These are phyloP conservation scores for Ascochyta rabiei DNA, from an alignment of 2,329 filamentous ascomycete species.

Conservation along the genomic window DNA sequence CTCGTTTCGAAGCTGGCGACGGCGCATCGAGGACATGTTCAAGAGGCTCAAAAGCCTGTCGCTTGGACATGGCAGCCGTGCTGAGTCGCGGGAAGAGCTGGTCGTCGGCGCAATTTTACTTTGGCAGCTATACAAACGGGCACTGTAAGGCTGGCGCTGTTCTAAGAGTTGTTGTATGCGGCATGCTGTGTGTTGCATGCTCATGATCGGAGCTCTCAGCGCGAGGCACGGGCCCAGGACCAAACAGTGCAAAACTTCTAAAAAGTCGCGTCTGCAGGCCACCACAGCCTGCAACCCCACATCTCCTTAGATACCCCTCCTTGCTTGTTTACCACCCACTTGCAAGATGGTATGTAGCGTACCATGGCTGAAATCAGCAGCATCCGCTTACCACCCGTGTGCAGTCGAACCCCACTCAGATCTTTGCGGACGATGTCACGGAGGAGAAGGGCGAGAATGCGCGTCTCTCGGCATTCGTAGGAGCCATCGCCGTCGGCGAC, in stretches of 20 bases:
- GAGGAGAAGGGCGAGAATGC: conserved; percentile 99
- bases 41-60: conserved; percentile 54
- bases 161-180: background rate
- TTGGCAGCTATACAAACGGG: background rate
- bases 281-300: conserved; percentile 37
- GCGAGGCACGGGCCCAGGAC: conserved; percentile 23
- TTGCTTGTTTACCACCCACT: conserved; percentile 28
- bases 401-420: conserved; percentile 82
- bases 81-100: background rate
- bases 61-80: conserved; percentile 53
- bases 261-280: conserved; percentile 46
- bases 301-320: conserved; percentile 40
- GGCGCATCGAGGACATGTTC: conserved; percentile 49
- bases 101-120: background rate
- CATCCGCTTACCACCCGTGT: conserved; percentile 26
- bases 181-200: background rate
- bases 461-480: conserved; percentile 95
- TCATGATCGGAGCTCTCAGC: conserved; percentile 13
- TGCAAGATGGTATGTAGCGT: conserved; percentile 39
- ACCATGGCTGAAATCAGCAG: background rate
- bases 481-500: conserved; percentile 96
- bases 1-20: conserved; percentile 57
- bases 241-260: conserved; percentile 37
- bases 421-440: conserved; percentile 95
- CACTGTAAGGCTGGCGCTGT: background rate